These are phyloP conservation scores for Rosa rugosa DNA, from an alignment of 306 rosid species.

Conservation along the genomic window DNA sequence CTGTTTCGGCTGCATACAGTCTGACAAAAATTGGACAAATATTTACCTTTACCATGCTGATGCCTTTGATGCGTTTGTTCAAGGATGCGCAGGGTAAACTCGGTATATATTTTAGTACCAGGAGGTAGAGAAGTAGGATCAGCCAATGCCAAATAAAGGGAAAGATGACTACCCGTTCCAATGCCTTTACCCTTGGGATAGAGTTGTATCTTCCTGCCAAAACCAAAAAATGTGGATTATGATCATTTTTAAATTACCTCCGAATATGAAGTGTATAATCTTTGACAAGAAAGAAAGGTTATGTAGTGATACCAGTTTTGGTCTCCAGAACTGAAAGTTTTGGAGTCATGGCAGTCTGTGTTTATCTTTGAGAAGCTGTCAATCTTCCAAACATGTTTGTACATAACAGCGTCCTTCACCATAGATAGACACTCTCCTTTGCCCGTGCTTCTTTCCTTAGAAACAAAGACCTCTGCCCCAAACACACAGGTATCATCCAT, in stretches of 20 bases:
- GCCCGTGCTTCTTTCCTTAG: constrained; percentile 43
- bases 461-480: constrained; percentile 68
- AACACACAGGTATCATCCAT: constrained; percentile 56
- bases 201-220: constrained; percentile 54
- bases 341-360: constrained; percentile 33
- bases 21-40: background rate
- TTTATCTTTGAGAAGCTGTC: constrained; percentile 43
- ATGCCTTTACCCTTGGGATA: constrained; percentile 54
- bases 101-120: constrained; percentile 43
- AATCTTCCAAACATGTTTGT: constrained; percentile 46
- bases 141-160: constrained; percentile 43
- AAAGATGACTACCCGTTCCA: constrained; percentile 42
- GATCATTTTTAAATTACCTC: background rate
- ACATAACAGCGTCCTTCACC: constrained; percentile 40
- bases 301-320: constrained; percentile 43
- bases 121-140: constrained; percentile 41
- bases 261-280: background rate
- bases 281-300: background rate
- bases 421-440: constrained; percentile 56
- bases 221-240: background rate
- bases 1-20: no score
- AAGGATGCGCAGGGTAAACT: constrained; percentile 40
- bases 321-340: constrained; percentile 46
- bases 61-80: constrained; percentile 37
- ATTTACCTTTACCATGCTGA: constrained; percentile 38